These are phyloP conservation scores for Tricladium varicosporioides DNA, from an alignment of 2,329 filamentous ascomycete species.

Conservation along the genomic window DNA sequence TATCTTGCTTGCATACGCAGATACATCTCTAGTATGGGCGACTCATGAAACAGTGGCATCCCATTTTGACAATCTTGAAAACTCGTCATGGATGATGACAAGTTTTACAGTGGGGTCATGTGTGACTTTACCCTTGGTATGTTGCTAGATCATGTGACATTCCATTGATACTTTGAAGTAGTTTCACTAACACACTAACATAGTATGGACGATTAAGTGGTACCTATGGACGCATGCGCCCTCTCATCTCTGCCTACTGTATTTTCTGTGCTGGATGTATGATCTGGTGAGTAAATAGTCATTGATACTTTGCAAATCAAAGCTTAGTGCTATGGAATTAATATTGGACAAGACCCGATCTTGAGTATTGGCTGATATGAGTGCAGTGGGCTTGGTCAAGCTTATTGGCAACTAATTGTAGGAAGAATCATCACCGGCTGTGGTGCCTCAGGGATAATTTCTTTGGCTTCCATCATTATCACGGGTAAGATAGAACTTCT, in stretches of 20 bases:
- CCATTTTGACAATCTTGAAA: slow-evolving; percentile 16
- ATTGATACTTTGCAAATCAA: background rate
- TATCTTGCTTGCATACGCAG: slow-evolving; percentile 19
- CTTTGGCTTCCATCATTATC: slow-evolving; percentile 48
- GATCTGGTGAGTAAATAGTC: background rate
- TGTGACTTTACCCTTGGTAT: slow-evolving; percentile 22
- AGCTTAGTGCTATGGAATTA: background rate
- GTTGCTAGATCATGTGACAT: background rate
- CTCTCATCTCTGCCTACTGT: slow-evolving; percentile 40
- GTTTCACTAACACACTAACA: too few species aligned
- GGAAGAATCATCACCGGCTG: slow-evolving; percentile 51
- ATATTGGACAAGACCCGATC: too few species aligned
- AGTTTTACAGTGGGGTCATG: slow-evolving; percentile 24
- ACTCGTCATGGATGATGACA: slow-evolving; percentile 27
- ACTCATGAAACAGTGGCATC: slow-evolving; percentile 25
- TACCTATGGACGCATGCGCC: slow-evolving; percentile 50
- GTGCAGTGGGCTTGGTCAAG: slow-evolving; percentile 41
- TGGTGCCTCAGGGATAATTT: slow-evolving; percentile 48
- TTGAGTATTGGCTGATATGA: slow-evolving; percentile 31
- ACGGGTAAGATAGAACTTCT: slow-evolving; percentile 32
- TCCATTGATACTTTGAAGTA: background rate
- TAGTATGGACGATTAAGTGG: slow-evolving; percentile 49
- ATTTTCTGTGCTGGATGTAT: background rate
- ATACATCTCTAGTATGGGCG: slow-evolving; percentile 24
- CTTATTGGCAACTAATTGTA: slow-evolving; percentile 47